These are phyloP conservation scores for Cudoniella acicularis DNA, from an alignment of 495 filamentous ascomycete genomes.

Conservation along the genomic window DNA sequence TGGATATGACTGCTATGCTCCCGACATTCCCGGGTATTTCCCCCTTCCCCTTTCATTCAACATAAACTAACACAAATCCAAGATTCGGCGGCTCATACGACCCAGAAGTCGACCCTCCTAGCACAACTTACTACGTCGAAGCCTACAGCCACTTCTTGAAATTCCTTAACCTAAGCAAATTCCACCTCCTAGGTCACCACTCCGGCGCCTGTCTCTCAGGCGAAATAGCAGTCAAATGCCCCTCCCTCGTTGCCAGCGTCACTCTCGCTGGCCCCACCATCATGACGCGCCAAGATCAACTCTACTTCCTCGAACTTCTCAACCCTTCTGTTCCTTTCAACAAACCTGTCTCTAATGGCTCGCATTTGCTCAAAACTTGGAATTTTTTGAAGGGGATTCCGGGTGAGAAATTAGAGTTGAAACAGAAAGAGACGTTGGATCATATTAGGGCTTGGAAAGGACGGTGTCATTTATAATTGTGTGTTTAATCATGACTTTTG, in stretches of 20 bases:
- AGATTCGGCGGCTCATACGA: constrained; percentile 6
- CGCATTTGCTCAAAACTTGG: neutral
- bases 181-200: neutral
- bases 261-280: neutral
- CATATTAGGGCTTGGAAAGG: constrained; percentile 1
- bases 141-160: neutral
- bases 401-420: neutral
- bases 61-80: too few species aligned
- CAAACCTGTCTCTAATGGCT: neutral
- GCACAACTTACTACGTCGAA: neutral
- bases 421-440: neutral
- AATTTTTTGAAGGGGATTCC: neutral
- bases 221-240: neutral
- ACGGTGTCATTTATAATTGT: constrained; percentile 2
- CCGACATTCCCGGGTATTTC: constrained; percentile 8
- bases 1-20: neutral
- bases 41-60: too few species aligned
- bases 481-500: constrained; percentile 3
- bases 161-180: neutral
- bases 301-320: neutral
- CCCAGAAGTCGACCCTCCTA: neutral
- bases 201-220: neutral
- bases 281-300: neutral
- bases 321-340: neutral
- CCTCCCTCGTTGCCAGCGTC: neutral